Evolutionary conservation across 345 rosid genomes (phyloP).

Genomic region (Aethionema arabicum): DNA sequence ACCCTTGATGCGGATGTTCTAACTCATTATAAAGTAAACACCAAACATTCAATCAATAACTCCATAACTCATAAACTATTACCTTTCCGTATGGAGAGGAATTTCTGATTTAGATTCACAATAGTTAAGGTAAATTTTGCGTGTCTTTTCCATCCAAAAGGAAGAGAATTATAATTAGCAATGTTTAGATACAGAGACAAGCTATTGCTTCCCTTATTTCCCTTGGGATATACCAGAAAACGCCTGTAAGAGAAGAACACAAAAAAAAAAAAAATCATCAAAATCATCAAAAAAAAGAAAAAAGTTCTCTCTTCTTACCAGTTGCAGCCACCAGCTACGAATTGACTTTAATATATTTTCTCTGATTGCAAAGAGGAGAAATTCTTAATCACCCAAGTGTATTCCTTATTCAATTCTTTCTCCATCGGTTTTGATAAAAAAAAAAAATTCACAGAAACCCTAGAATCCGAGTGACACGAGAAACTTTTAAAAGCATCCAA

Average conservation of each 20-base stretch:
- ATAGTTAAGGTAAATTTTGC: constrained; percentile 60
- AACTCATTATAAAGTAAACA: too few relatives aligned
- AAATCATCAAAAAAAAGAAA: too few relatives aligned
- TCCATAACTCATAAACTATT: too few relatives aligned
- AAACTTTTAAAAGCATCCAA: too few relatives aligned
- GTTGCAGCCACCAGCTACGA: constrained; percentile 5
- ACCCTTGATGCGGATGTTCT: too few relatives aligned
- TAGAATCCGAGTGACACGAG: too few relatives aligned
- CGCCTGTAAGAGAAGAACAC: constrained; percentile 42
- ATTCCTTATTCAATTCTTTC: neutral
- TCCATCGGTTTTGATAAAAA: constrained; percentile 5
- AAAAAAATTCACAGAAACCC: neutral
- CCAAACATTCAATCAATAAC: too few relatives aligned
- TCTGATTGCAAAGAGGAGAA: constrained; percentile 6
- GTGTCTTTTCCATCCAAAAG: constrained; percentile 76
- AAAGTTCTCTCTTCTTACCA: too few relatives aligned
- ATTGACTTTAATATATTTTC: neutral
- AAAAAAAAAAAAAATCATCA: too few relatives aligned
- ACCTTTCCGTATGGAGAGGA: too few relatives aligned
- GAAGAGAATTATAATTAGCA: constrained; percentile 56
- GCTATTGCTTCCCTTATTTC: constrained; percentile 71
- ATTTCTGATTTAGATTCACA: constrained; percentile 42
- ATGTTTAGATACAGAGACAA: constrained; percentile 73
- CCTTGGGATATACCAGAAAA: constrained; percentile 68
- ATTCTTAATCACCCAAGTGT: constrained; percentile 10